Conservation (phyloP, 805 yeast species). For the Tetrapisispora arboricola region DNA sequence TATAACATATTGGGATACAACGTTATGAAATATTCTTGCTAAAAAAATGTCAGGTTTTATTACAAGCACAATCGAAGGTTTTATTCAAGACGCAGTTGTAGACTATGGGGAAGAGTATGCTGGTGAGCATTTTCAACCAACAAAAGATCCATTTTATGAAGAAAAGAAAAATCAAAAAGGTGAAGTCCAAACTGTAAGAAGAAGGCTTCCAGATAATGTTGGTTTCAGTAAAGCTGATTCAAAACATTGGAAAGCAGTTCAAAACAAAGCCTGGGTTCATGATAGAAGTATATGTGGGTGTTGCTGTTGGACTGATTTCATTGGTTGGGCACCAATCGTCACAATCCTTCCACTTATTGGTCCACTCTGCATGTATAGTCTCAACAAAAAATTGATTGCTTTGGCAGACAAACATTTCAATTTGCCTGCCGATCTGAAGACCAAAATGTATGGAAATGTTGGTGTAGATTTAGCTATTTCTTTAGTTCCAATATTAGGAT, state of each 20-base stretch:
- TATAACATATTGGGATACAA: no score
- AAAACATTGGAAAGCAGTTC: conserved; percentile 63
- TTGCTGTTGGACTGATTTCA: conserved; percentile 49
- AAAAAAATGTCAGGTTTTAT: conserved; percentile 10
- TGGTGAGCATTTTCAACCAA: conserved; percentile 25
- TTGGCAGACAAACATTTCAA: conserved; percentile 48
- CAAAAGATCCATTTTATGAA: conserved; percentile 52
- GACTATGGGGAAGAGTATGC: conserved; percentile 16
- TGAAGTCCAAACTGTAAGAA: conserved; percentile 23
- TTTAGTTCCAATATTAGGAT: conserved; percentile 73
- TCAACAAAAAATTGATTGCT: conserved; percentile 57
- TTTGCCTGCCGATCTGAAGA: conserved; percentile 47
- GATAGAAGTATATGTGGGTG: conserved; percentile 79
- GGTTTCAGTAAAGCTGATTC: conserved; percentile 49
- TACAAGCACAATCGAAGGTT: conserved; percentile 6
- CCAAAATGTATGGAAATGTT: conserved; percentile 70
- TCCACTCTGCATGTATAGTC: conserved; percentile 66
- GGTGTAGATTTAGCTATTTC: conserved; percentile 62
- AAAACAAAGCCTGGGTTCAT: conserved; percentile 74
- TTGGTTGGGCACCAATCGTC: conserved; percentile 69
- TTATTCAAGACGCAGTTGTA: conserved; percentile 6
- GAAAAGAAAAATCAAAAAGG: conserved; percentile 8
- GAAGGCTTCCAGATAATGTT: conserved; percentile 41
- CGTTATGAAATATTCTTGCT: no score
- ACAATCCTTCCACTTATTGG: conserved; percentile 77